Evolutionary conservation across 2,329 filamentous ascomycete genomes (phyloP), one percentile per base, ranked within the genome.

Genomic region (Fusarium cicatricum): DNA sequence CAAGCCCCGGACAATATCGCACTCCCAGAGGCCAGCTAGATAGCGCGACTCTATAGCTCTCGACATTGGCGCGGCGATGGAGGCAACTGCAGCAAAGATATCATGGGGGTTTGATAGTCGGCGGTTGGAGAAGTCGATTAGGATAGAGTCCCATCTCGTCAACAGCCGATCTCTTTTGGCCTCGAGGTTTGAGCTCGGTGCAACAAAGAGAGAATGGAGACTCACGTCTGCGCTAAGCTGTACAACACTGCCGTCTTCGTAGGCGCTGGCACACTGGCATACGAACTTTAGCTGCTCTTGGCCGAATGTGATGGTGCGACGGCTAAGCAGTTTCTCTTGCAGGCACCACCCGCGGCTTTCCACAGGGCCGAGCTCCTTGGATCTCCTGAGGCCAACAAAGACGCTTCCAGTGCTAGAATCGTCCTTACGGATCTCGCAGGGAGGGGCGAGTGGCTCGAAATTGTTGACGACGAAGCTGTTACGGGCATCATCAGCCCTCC

Each of bases 291-390:
- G 54, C 12, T 60, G 57, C 5, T 60, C 54, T 1, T 34, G 12
- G 1, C 43, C 57, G 2, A 60, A 58, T 4, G 55, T 16, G 19
- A 60, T 32, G 1, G 29, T 16, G 0, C 57, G 26, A 5, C 57
- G 54, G 16, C 57, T 41, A 0, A 48, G 19, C 2, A 37, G 28
- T 11, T 31, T 58, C 6, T 60, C 56, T 3, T 58, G 56, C n/a
- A 52, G 48, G 16, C 56, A 60, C 56, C 56, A 60, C 0, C 56
- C 56, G 1, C 56, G 56, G 11, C 49, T 60, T 8, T 43, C 32
- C 11, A 43, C 47, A 1, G 38, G 1, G 4, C 57, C 54, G 0
- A 45, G n/a, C 14, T 49, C 39, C 12, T 3, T 2, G 0, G 54
- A 41, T 11, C 54, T 46, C 4, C 33, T 10, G 0, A 41, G 4